phyloP scores from a whole-genome alignment of 2,329 filamentous ascomycete species.

The Aspergillus uvarum region DNA sequence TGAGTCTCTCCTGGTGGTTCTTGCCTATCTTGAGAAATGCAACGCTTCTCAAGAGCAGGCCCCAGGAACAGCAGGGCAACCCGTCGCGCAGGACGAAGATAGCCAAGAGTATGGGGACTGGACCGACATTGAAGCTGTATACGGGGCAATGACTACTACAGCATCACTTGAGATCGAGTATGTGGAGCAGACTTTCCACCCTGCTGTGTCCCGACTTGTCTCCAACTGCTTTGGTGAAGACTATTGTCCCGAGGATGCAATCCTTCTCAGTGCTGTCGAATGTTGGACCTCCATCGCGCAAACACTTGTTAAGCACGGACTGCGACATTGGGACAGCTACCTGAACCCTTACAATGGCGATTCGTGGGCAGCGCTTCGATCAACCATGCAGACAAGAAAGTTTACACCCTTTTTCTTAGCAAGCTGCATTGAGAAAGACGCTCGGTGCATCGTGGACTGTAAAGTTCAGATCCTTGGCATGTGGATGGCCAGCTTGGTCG shows the following conservation, averaged over 20 bases:
- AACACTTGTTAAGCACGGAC: constrained; percentile 47
- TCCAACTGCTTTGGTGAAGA: constrained; percentile 65
- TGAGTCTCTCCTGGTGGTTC: constrained; percentile 51
- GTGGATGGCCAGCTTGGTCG: constrained; percentile 58
- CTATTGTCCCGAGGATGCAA: constrained; percentile 51
- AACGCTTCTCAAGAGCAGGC: constrained; percentile 19
- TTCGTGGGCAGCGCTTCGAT: constrained; percentile 49
- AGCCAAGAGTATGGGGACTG: constrained; percentile 66
- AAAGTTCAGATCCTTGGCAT: constrained; percentile 50
- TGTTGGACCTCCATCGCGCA: constrained; percentile 55
- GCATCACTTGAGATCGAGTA: constrained; percentile 27
- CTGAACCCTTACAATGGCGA: constrained; percentile 54
- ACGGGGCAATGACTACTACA: constrained; percentile 28
- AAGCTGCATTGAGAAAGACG: constrained; percentile 45
- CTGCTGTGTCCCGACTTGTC: constrained; percentile 53
- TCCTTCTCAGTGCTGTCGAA: constrained; percentile 54
- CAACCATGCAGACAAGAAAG: constrained; percentile 49
- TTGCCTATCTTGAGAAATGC: constrained; percentile 41
- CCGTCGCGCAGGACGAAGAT: constrained; percentile 52
- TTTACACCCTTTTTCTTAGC: constrained; percentile 49
- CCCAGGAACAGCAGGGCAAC: constrained; percentile 18
- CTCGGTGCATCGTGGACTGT: constrained; percentile 46
- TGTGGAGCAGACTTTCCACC: constrained; percentile 48
- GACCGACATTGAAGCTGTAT: constrained; percentile 52
- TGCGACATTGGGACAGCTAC: constrained; percentile 57